Percentiles rank a stretch among this genome's conserved stretches.
These are phyloP conservation scores for Athelia psychrophila DNA, from an alignment of 1,284 basidiomycete species.

Conservation along the genomic window DNA sequence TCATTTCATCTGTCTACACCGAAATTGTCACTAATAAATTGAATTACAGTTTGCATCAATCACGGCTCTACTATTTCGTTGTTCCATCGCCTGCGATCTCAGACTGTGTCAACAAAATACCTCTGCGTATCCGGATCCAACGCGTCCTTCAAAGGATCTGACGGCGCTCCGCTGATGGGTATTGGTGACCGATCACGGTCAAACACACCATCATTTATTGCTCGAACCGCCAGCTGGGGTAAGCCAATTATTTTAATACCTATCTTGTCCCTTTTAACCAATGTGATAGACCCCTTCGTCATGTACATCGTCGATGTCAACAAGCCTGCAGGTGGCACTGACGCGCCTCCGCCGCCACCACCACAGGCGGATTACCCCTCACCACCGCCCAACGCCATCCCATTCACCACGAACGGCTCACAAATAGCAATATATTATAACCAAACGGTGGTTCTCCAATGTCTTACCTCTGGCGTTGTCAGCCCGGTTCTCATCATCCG, in stretches of 20 bases:
- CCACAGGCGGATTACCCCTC: conserved; percentile 84
- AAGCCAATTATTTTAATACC: conserved; percentile 21
- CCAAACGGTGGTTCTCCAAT: conserved; percentile 93
- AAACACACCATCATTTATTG: conserved; percentile 80
- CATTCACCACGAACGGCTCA: conserved; percentile 76
- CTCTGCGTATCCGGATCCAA: conserved; percentile 91
- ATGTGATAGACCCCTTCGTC: conserved; percentile 80
- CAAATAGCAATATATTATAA: conserved; percentile 93
- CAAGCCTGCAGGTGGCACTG: conserved; percentile 71
- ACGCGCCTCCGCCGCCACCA: conserved; percentile 73
- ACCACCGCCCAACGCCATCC: conserved; percentile 85
- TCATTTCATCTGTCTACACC: conserved; percentile 22
- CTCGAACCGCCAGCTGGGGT: conserved; percentile 84
- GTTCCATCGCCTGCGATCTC: conserved; percentile 92
- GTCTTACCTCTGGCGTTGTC: conserved; percentile 89
- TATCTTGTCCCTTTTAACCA: conserved; percentile 13
- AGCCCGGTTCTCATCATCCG: conserved; percentile 93
- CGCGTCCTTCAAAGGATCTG: conserved; percentile 87
- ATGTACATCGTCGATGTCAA: conserved; percentile 93
- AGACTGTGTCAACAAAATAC: conserved; percentile 94
- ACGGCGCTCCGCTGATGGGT: conserved; percentile 81
- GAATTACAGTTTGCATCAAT: conserved; percentile 78
- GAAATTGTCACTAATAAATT: conserved; percentile 13
- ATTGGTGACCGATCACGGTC: conserved; percentile 71
- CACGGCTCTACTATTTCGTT: conserved; percentile 95